Base-by-base conservation (phyloP, 371 early-diverging fungal species). In the Lichtheimia corymbifera region DNA sequence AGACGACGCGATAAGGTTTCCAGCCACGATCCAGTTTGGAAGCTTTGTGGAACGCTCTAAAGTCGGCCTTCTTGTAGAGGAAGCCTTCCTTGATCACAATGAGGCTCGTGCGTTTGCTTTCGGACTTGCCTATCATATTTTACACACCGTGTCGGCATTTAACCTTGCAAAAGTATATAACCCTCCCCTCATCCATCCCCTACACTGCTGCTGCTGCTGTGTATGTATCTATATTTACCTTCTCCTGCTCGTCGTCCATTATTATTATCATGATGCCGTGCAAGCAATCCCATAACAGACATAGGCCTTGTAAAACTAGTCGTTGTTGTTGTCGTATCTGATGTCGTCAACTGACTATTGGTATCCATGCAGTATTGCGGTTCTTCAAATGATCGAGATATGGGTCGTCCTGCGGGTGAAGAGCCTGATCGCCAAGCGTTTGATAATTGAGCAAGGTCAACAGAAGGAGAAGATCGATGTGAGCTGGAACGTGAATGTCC, bases 1-100 rank as follows among this genome's bases (percentile, higher is more conserved):
- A 66, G 7, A 84, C 77, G 4, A 91, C 91, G 18, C 82, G 82
- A 67, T 93, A 93, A 4, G 89, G 81, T 71, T 89, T 91, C 93
- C 93, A 93, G 24, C 91, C 86, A 52, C 90, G 85, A n/a, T 87
- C 87, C 13, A 81, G 63, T 35, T 76, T 71, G 24, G 68, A 68
- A 42, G 76, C 67, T 28, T 72, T 73, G 63, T 82, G 79, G 45
- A 83, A 83, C 13, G 83, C 73, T 47, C 78, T 74, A 41, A 82
- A 73, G 62, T 89, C 88, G 22, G 83, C 80, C 65, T 86, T 87
- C 68, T 86, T 87, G 67, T 82, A 85, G 20, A 89, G 65, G 58
- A 79, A 87, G 3, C 89, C 89, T 65, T 88, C 88, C 59, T 83
- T 80, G 6, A 71, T 44, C 11, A 80, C 67, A 40, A 75, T 74